Conservation (phyloP, 2,329 filamentous ascomycete genomes). For the Rutstroemia sydowiana region DNA sequence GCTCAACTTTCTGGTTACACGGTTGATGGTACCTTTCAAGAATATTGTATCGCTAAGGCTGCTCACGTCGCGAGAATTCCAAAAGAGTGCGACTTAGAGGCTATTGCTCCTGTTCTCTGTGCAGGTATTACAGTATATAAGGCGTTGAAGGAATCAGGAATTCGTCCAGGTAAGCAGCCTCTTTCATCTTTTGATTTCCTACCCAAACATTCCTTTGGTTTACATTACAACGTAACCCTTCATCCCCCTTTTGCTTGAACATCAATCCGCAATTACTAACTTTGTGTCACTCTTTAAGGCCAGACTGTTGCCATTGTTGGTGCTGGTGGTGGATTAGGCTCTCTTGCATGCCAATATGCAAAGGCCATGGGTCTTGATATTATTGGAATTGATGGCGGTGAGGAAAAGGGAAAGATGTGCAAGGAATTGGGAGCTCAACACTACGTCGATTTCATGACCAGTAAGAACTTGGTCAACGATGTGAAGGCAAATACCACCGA, state of each 20-base stretch:
- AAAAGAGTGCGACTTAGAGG: conserved; percentile 68
- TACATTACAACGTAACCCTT: too few species aligned
- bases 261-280: too few species aligned
- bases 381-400: conserved; percentile 77
- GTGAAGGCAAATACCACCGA: conserved; percentile 76
- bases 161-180: conserved; percentile 47
- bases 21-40: conserved; percentile 87
- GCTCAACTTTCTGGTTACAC: conserved; percentile 81
- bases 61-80: conserved; percentile 77
- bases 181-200: too few species aligned
- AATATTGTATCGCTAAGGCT: conserved; percentile 84
- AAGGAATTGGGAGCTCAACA: conserved; percentile 60
- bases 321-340: conserved; percentile 76
- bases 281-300: too few species aligned
- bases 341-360: conserved; percentile 77
- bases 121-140: conserved; percentile 87
- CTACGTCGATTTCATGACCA: conserved; percentile 75
- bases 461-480: conserved; percentile 72
- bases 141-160: conserved; percentile 78
- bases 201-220: too few species aligned
- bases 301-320: conserved; percentile 80
- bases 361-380: conserved; percentile 79
- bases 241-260: too few species aligned
- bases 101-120: conserved; percentile 73
- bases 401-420: conserved; percentile 70